Evolutionary conservation across 2,329 filamentous ascomycete species (phyloP).

Genomic region (Cryphonectria naterciae): DNA sequence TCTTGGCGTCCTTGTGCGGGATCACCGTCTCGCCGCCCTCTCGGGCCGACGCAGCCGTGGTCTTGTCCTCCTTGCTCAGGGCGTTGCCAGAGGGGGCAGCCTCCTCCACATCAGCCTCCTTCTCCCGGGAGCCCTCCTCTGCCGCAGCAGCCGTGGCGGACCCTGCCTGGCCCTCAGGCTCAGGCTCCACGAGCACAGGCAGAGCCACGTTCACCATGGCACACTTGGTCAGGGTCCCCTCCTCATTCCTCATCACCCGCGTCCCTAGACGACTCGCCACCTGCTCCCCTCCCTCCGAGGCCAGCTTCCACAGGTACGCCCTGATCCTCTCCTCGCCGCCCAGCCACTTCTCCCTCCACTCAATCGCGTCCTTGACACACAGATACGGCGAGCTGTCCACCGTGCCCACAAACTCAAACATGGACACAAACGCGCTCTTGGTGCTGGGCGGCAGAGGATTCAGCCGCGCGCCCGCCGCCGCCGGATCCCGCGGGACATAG

Average conservation of each 20-base stretch:
- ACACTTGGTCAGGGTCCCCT: conserved; percentile 66
- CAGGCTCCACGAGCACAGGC: conserved; percentile 56
- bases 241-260: conserved; percentile 69
- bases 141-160: background rate
- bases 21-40: conserved; percentile 38
- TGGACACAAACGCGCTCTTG: conserved; percentile 65
- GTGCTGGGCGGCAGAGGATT: conserved; percentile 48
- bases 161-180: background rate
- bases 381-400: conserved; percentile 73
- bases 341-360: conserved; percentile 69
- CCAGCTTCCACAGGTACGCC: conserved; percentile 65
- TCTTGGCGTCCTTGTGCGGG: conserved; percentile 37
- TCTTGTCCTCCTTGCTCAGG: background rate
- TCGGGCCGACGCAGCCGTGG: conserved; percentile 31
- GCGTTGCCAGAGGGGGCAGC: conserved; percentile 1
- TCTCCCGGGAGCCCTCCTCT: background rate
- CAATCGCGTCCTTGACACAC: conserved; percentile 71
- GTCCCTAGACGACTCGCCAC: conserved; percentile 70
- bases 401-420: conserved; percentile 80
- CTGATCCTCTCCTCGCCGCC: conserved; percentile 75
- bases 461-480: conserved; percentile 36
- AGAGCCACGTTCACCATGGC: conserved; percentile 74
- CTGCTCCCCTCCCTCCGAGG: conserved; percentile 62
- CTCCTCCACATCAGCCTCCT: conserved; percentile 13
- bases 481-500: conserved; percentile 56